Evolutionary conservation across 1,139 yeast genomes (phyloP).

Genomic region (Pichia inconspicua): DNA sequence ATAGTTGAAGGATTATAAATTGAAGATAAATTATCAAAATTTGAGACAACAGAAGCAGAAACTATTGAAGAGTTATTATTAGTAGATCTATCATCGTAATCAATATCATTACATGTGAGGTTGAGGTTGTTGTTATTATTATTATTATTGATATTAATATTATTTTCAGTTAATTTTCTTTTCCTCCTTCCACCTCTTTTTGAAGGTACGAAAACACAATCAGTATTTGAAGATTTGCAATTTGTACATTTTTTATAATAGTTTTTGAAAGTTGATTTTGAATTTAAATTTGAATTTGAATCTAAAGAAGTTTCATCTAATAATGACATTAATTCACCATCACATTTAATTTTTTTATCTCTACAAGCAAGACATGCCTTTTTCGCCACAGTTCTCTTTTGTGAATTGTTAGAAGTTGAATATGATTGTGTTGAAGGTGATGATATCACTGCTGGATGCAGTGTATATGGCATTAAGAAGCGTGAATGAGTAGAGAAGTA

Average conservation of each 20-base stretch:
- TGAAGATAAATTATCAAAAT: background rate
- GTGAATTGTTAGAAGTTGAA: background rate
- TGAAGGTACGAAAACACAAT: conserved; percentile 52
- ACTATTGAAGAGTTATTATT: conserved; percentile 5
- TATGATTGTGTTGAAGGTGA: background rate
- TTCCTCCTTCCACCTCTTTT: conserved; percentile 53
- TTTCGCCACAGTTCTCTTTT: conserved; percentile 43
- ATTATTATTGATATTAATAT: background rate
- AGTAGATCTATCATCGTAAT: background rate
- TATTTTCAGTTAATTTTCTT: conserved; percentile 14
- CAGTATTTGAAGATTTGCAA: conserved; percentile 40
- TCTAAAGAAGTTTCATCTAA: conserved; percentile 16
- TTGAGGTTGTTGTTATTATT: background rate
- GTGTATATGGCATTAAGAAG: background rate
- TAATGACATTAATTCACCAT: conserved; percentile 39
- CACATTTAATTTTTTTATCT: conserved; percentile 57
- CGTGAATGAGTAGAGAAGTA: too few relatives aligned
- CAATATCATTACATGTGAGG: background rate
- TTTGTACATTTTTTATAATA: conserved; percentile 37
- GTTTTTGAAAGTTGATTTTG: conserved; percentile 1
- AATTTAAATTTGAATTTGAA: background rate
- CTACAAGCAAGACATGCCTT: conserved; percentile 57
- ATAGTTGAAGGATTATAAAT: background rate
- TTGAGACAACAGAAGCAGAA: conserved; percentile 3
- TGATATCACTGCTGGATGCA: background rate